Evolutionary conservation across 495 filamentous ascomycete species (phyloP), one percentile per base, ranked within the genome.

Genomic region (Parmelia sp.): DNA sequence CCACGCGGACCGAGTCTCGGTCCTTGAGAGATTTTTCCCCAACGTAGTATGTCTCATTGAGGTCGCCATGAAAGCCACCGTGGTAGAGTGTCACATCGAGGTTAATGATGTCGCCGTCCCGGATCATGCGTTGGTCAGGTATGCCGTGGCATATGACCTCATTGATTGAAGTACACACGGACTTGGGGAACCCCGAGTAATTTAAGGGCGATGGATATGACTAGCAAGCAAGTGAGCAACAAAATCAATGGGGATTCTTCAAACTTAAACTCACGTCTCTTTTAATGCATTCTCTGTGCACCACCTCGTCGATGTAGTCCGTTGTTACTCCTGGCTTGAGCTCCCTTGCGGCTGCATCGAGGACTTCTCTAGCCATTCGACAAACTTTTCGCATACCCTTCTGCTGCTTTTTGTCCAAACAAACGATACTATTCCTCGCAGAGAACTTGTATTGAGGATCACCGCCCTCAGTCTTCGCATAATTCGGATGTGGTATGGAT

Each of bases 121-220:
- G 75, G 11, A 96, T 78, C 12, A 88, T 80, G 29, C 91, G 82
- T 67, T 90, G 82, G 65, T 96, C 91, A 23, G 91, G 91, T 62
- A 96, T 95, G 60, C 91, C 91, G 79, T 96, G 91, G 76, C 91
- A 95, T 71, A 99, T 97, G 63, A 96, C 88, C 76, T 99, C 94
- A 79, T 99, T 99, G 65, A 89, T 72, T 3, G 92, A 96, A 1
- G 92, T 97, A 76, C 94, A 99, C 55, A 97, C 87, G 2, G 94
- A 99, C 80, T 99, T 99, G 62, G 94, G 94, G 79, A 97, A 99
- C 74, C 91, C 80, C 80, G 87, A 86, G 74, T 99, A 99, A 79
- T 99, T 99, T 12, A 99, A 77, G 3, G 93, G 91, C 0, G 94
- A 99, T 0, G 94, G 94, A 70, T 99, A 99, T 17, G 92, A 89